Percentiles rank a stretch among this genome's conserved stretches.
Conservation (phyloP, 208 protist genomes). For the Jaenimonas drosophilae region DNA sequence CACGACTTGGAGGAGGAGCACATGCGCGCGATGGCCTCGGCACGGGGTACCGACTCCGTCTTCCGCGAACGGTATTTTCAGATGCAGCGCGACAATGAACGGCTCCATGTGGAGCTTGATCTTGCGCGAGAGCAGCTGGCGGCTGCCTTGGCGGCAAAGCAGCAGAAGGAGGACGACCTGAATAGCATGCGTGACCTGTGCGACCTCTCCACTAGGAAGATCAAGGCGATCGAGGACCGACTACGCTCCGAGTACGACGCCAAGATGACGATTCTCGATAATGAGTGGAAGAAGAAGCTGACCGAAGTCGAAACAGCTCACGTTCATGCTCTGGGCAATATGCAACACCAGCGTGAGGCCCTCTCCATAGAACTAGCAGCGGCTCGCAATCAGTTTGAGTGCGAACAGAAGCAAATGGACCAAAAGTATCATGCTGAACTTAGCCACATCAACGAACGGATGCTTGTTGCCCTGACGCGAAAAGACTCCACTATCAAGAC, state of each 20-base stretch:
- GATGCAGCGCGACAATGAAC: conserved; percentile 54
- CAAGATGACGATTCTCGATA: conserved; percentile 40
- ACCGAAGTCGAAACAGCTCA: conserved; percentile 49
- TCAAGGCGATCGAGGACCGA: conserved; percentile 45
- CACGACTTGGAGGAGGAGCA: conserved; percentile 57
- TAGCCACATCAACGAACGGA: conserved; percentile 68
- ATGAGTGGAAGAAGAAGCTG: conserved; percentile 60
- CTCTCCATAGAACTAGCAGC: conserved; percentile 21
- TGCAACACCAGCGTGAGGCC: conserved; percentile 32
- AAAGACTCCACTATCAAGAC: conserved; percentile 66
- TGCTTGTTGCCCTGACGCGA: conserved; percentile 66
- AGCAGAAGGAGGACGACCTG: conserved; percentile 39
- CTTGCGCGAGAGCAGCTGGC: conserved; percentile 48
- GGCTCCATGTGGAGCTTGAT: conserved; percentile 60
- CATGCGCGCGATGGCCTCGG: conserved; percentile 29
- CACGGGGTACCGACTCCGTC: conserved; percentile 43
- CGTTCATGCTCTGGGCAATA: conserved; percentile 32
- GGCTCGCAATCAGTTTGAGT: conserved; percentile 23
- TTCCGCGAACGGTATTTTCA: conserved; percentile 51
- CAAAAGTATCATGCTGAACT: conserved; percentile 72
- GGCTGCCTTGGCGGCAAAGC: conserved; percentile 18
- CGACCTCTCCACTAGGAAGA: conserved; percentile 30
- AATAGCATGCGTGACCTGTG: conserved; percentile 19
- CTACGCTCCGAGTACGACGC: conserved; percentile 35
- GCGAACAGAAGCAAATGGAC: conserved; percentile 46